Base-by-base conservation (phyloP, 192 early-diverging fungal species). In the Hyaloraphidium curvatum region DNA sequence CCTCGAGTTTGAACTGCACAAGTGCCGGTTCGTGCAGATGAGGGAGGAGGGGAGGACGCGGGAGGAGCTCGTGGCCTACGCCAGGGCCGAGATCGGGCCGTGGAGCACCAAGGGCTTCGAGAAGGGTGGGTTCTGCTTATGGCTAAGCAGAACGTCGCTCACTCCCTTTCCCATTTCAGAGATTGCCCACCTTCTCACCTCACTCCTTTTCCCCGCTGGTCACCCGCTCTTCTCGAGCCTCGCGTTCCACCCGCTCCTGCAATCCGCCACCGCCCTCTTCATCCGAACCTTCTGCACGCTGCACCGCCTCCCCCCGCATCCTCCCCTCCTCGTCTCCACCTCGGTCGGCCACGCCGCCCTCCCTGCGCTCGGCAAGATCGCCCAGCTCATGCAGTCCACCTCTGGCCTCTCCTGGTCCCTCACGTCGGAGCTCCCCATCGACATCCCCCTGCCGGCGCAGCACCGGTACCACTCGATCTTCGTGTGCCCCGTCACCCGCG, bases 401-500 rank as follows among this genome's bases (percentile, higher is more conserved):
- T 70, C 74, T 30, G 78, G 79, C 7, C 39, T 78, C 5, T 92
- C 92, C 67, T 95, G 91, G 92, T 83, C 82, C 60, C 81, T 83
- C 57, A 76, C 81, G 56, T 74, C 85, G 53, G 95, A 99, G 62
- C 72, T 99, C 28, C 83, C 95, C 0, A 86, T 81, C 1, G 91
- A 95, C 57, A 84, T 99, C 50, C 86, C 87, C 3, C 63, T 99
- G 25, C 75, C 82, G 2, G 84, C 83, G 40, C 62, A 67, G n/a
- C 77, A 92, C 60, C 67, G 84, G 52, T 99, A 81, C 64, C 95
- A 99, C 66, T 87, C 86, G 35, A 77, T 95, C 3, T 99, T 99
- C 71, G 81, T 82, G 0, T 99, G 95, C 62, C 95, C 95, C 2
- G 95, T 99, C 1, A 80, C 78, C 27, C 95, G 95, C 65, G 95